Base-by-base conservation (phyloP, 2,329 filamentous ascomycete species). In the Hymenoscyphus repandus region DNA sequence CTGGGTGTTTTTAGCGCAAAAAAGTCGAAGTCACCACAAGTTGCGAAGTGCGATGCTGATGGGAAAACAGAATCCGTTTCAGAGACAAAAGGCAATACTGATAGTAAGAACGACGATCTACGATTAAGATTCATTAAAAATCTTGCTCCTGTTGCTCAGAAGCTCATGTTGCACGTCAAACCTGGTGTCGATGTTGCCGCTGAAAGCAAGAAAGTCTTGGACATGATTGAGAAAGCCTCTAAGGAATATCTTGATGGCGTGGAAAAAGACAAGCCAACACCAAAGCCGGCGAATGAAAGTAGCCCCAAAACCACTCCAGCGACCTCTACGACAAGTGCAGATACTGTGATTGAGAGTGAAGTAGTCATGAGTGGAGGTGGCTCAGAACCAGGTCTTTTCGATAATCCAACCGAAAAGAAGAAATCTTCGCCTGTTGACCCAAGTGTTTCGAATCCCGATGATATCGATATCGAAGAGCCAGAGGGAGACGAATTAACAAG, bases 211-310 rank as follows among this genome's bases (percentile, higher is more conserved):
- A 73, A 77, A 6, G 70, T 75, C 3, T 60, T 82, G 17, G 71
- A 77, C 6, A 68, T 71, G 15, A 76, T 83, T 32, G 71, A 74
- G 51, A 69, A 68, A 34, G 79, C 78, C 2, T 73, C 77, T 0
- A 71, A 69, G 41, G 74, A 74, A 50, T 82, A 79, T 49, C 64
- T 81, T 1, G 53, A 52, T 1, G 47, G 18, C 30, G 41, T 46
- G 12, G 52, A 57, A 2, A 17, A 48, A 10, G 39, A 18, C 2
- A 44, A 44, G 30, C 5, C 37, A 30, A 12, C 40, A 11, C 34
- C 40, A 37, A 12, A 51, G 31, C 27, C 52, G 11, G 61, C 50
- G 36, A 46, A 45, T 22, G 56, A 32, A 33, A 53, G 53, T 41
- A 54, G 54, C 45, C 54, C 51, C 7, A 60, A 62, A 22, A 50